Percentiles rank a stretch among this genome's conserved stretches.
Evolutionary conservation across 2,329 filamentous ascomycete species (phyloP).

Genomic region (Phialophora expanda): DNA sequence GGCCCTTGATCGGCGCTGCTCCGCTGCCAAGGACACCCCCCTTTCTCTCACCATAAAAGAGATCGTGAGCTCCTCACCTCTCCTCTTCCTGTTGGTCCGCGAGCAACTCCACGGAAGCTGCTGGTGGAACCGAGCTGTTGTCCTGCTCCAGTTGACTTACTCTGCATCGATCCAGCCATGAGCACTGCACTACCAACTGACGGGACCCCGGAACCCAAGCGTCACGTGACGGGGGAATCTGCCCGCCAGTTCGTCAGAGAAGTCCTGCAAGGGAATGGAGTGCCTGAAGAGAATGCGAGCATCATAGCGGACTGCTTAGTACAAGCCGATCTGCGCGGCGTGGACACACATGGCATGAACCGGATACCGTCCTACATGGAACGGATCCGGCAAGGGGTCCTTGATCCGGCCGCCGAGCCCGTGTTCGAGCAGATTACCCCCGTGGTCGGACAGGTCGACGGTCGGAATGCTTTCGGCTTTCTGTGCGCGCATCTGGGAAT

Average conservation of each 20-base stretch:
- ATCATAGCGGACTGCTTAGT: slow-evolving; percentile 72
- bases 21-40: background rate
- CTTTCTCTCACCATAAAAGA: background rate
- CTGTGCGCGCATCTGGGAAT: slow-evolving; percentile 71
- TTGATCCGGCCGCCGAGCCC: slow-evolving; percentile 66
- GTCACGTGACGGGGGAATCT: background rate
- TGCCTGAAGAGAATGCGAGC: slow-evolving; percentile 62
- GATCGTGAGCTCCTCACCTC: background rate
- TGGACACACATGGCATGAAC: slow-evolving; percentile 80
- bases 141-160: background rate
- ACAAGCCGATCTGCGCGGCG: slow-evolving; percentile 75
- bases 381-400: slow-evolving; percentile 71
- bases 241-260: slow-evolving; percentile 12
- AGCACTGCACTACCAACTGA: background rate
- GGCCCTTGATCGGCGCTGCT: background rate
- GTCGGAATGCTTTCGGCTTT: slow-evolving; percentile 76
- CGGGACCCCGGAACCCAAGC: background rate
- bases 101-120: background rate
- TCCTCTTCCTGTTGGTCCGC: background rate
- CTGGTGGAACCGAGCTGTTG: background rate
- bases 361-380: slow-evolving; percentile 78
- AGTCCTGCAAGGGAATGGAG: slow-evolving; percentile 59
- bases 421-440: slow-evolving; percentile 68
- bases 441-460: slow-evolving; percentile 71
- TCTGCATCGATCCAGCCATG: background rate